Conservation (phyloP, 306 rosid genomes). For the Heteromeles arbutifolia region DNA sequence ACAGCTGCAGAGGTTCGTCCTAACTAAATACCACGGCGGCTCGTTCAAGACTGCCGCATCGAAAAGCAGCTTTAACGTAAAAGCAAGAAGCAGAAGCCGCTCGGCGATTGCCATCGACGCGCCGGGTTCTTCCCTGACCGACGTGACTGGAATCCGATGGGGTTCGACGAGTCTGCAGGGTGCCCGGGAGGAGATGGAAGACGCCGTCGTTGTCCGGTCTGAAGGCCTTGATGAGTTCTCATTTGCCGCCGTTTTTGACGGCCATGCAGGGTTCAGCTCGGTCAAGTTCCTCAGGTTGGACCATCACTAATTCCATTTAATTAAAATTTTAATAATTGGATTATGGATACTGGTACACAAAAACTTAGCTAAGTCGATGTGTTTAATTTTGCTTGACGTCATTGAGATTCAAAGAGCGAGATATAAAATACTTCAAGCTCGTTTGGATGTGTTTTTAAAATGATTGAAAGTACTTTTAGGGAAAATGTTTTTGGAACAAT, state of each 20-base stretch:
- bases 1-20: constrained; percentile 54
- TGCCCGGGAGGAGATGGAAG: constrained; percentile 88
- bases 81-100: constrained; percentile 38
- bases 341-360: too few species aligned
- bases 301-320: neutral
- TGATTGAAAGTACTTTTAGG: too few species aligned
- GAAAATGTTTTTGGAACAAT: too few species aligned
- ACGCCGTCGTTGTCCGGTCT: constrained; percentile 54
- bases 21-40: constrained; percentile 33
- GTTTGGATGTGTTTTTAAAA: too few species aligned
- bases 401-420: neutral
- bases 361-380: neutral
- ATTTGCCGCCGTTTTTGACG: constrained; percentile 94
- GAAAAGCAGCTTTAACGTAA: constrained; percentile 18
- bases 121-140: constrained; percentile 51
- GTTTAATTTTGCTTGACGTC: neutral
- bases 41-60: constrained; percentile 19
- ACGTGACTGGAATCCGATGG: constrained; percentile 62
- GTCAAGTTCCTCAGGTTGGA: constrained; percentile 73
- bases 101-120: constrained; percentile 86
- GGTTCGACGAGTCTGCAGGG: constrained; percentile 81
- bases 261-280: constrained; percentile 85
- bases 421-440: too few species aligned
- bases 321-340: too few species aligned
- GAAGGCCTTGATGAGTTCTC: constrained; percentile 58